phyloP scores from a whole-genome alignment of 2,329 filamentous ascomycete species.

The Nemania sp. region DNA sequence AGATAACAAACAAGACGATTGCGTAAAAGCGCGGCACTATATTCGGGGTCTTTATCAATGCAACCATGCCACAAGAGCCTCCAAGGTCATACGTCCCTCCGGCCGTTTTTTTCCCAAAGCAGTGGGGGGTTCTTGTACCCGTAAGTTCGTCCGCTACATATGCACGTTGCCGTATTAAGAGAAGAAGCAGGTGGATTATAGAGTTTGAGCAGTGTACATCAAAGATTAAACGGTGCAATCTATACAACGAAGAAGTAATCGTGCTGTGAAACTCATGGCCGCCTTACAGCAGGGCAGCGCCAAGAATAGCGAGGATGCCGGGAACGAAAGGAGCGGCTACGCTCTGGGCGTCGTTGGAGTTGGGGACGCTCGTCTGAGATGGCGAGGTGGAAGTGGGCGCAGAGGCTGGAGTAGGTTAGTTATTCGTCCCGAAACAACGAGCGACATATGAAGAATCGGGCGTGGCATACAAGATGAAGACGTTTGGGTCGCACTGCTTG shows the following conservation, averaged over 20 bases:
- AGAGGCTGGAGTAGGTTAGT: constrained; percentile 26
- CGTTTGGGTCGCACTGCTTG: constrained; percentile 10
- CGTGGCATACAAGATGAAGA: constrained; percentile 19
- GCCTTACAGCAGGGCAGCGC: constrained; percentile 34
- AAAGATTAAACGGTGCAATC: neutral
- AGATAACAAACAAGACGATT: neutral
- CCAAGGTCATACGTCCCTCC: neutral
- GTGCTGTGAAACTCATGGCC: neutral
- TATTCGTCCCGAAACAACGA: neutral
- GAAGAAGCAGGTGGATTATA: constrained; percentile 21
- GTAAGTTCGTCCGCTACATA: constrained; percentile 14
- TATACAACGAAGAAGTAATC: neutral
- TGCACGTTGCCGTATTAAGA: constrained; percentile 12
- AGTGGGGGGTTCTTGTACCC: neutral
- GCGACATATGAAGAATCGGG: neutral
- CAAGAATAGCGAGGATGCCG: constrained; percentile 34
- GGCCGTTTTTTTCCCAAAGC: neutral
- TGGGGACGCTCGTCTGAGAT: constrained; percentile 30
- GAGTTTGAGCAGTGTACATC: constrained; percentile 5
- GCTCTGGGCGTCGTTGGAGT: constrained; percentile 37
- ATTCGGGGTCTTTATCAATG: constrained; percentile 1
- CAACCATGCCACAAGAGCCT: neutral
- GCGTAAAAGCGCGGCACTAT: no score
- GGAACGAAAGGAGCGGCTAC: constrained; percentile 37
- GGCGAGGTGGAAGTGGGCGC: constrained; percentile 22